Percentiles rank a stretch among this genome's conserved stretches.
These are phyloP conservation scores for Stentor coeruleus DNA, from an alignment of 73 alveolate species.

Conservation along the genomic window DNA sequence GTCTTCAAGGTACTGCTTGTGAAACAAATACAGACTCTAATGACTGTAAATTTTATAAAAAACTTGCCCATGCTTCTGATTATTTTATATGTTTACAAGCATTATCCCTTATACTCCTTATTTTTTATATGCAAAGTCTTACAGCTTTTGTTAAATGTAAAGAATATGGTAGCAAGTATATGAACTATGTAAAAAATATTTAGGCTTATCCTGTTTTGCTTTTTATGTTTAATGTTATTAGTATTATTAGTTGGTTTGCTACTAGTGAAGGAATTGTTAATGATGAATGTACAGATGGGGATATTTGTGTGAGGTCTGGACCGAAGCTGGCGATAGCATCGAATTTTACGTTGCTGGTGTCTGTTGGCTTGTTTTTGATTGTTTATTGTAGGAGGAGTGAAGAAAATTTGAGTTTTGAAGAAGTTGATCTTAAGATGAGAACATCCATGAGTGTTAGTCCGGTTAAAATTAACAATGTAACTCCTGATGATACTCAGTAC, in stretches of 20 bases:
- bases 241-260: background rate
- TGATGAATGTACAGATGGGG: background rate
- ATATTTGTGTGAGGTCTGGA: background rate
- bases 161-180: background rate
- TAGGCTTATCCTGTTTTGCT: background rate
- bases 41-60: background rate
- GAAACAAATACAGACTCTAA: background rate
- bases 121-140: background rate
- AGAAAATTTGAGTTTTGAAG: background rate
- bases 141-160: background rate
- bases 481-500: background rate
- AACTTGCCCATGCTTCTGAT: background rate
- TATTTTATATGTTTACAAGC: background rate
- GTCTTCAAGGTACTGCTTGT: background rate
- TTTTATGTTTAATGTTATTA: background rate
- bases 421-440: background rate
- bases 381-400: background rate
- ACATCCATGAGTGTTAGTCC: background rate
- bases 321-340: conserved; percentile 19
- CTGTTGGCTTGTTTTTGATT: background rate
- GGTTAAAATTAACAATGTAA: too few species aligned
- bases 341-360: background rate
- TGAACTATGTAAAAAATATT: conserved; percentile 2
- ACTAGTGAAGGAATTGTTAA: background rate
- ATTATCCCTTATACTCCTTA: background rate